Conservation (phyloP, 306 rosid species). For the Pachyrhizus erosus region DNA sequence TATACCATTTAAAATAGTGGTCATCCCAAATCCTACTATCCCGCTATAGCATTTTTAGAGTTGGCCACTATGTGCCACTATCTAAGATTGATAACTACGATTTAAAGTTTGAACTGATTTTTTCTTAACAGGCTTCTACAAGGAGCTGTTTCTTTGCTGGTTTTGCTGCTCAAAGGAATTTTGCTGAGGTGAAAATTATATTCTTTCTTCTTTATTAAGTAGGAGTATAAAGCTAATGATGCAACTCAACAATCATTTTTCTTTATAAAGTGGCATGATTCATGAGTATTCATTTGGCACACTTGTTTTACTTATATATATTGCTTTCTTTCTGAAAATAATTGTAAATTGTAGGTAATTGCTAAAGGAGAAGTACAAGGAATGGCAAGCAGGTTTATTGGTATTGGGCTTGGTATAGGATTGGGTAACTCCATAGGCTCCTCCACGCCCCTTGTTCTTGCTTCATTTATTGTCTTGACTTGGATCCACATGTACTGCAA, state of each 20-base stretch:
- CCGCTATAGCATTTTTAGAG: not conserved
- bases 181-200: slow-evolving; percentile 81
- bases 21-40: not conserved
- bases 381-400: slow-evolving; percentile 95
- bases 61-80: not conserved
- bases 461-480: slow-evolving; percentile 79
- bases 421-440: slow-evolving; percentile 82
- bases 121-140: slow-evolving; percentile 81
- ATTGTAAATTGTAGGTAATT: slow-evolving; percentile 69
- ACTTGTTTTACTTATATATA: not conserved
- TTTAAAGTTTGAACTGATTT: slow-evolving; percentile 36
- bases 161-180: slow-evolving; percentile 97
- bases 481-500: slow-evolving; percentile 95
- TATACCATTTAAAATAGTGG: too few species aligned
- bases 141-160: slow-evolving; percentile 99
- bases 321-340: slow-evolving; percentile 31
- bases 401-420: slow-evolving; percentile 82
- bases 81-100: not conserved
- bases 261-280: slow-evolving; percentile 20
- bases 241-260: slow-evolving; percentile 18
- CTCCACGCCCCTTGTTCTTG: slow-evolving; percentile 76
- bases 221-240: slow-evolving; percentile 23
- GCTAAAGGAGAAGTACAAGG: slow-evolving; percentile 99
- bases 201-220: slow-evolving; percentile 9
- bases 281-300: not conserved